phyloP scores from a whole-genome alignment of 2,329 filamentous ascomycete genomes.

The Bipolaris oryzae region DNA sequence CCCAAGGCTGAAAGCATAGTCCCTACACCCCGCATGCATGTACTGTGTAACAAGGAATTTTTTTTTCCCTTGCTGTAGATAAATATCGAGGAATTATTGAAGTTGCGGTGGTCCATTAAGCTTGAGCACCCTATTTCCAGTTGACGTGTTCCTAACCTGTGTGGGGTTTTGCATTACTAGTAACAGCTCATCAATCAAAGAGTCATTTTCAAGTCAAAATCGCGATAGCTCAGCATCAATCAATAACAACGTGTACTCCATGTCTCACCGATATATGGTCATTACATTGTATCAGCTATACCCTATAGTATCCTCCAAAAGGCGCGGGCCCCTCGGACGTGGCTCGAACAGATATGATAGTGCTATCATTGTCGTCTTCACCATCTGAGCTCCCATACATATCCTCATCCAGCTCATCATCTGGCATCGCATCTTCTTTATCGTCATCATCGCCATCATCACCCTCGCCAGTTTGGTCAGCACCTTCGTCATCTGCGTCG shows the following conservation, averaged over 20 bases:
- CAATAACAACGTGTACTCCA: background rate
- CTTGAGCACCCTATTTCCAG: background rate
- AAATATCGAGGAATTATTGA: no score
- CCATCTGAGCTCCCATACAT: slow-evolving; percentile 20
- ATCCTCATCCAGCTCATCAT: slow-evolving; percentile 21
- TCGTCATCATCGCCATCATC: slow-evolving; percentile 14
- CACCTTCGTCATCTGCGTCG: slow-evolving; percentile 25
- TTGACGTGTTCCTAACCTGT: background rate
- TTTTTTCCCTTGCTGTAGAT: background rate
- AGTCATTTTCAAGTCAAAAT: background rate
- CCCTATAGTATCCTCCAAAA: slow-evolving; percentile 33
- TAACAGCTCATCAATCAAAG: background rate
- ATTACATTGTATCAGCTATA: slow-evolving; percentile 3
- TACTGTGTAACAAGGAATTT: no score
- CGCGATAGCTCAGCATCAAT: background rate
- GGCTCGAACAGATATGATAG: slow-evolving; percentile 18
- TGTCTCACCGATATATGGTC: background rate
- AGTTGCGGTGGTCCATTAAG: background rate
- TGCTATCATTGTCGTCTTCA: slow-evolving; percentile 25
- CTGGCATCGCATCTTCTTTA: slow-evolving; percentile 22
- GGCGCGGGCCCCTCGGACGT: slow-evolving; percentile 28
- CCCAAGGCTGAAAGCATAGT: slow-evolving; percentile 18
- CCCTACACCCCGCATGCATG: background rate
- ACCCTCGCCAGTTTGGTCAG: slow-evolving; percentile 24
- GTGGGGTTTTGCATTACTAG: background rate